These are phyloP conservation scores for Oehlia diaphana DNA, from an alignment of 192 early-diverging fungal species.

Conservation along the genomic window DNA sequence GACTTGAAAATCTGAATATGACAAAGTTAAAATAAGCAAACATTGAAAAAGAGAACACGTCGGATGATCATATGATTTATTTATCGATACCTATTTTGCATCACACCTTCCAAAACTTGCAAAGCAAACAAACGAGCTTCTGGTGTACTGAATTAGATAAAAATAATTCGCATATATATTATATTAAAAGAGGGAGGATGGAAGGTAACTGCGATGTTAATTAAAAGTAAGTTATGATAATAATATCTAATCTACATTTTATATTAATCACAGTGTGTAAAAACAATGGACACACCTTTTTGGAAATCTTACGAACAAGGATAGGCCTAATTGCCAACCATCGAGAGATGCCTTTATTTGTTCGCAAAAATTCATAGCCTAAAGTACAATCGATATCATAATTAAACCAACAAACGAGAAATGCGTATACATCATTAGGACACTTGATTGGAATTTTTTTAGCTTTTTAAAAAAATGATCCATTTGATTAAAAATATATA, in stretches of 20 bases:
- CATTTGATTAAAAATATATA: neutral
- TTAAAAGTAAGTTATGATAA: constrained; percentile 25
- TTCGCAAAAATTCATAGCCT: constrained; percentile 84
- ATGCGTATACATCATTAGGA: neutral
- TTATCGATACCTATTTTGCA: constrained; percentile 53
- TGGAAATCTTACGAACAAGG: constrained; percentile 75
- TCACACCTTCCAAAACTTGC: constrained; percentile 75
- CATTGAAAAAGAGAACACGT: neutral
- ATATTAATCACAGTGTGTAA: neutral
- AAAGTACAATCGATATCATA: constrained; percentile 22
- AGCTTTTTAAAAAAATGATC: neutral
- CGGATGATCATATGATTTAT: neutral
- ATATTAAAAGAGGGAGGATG: constrained; percentile 18
- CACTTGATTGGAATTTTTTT: neutral
- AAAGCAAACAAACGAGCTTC: constrained; percentile 83
- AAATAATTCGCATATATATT: neutral
- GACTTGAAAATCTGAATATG: neutral
- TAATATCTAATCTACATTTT: constrained; percentile 13
- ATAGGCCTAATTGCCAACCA: constrained; percentile 85
- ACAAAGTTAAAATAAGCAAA: neutral
- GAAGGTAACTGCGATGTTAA: constrained; percentile 29
- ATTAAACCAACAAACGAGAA: neutral
- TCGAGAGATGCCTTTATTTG: constrained; percentile 72
- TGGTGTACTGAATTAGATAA: constrained; percentile 52
- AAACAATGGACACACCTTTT: constrained; percentile 51